phyloP scores from a whole-genome alignment of 768 basidiomycete species.

The Rhodotorula paludigena region DNA sequence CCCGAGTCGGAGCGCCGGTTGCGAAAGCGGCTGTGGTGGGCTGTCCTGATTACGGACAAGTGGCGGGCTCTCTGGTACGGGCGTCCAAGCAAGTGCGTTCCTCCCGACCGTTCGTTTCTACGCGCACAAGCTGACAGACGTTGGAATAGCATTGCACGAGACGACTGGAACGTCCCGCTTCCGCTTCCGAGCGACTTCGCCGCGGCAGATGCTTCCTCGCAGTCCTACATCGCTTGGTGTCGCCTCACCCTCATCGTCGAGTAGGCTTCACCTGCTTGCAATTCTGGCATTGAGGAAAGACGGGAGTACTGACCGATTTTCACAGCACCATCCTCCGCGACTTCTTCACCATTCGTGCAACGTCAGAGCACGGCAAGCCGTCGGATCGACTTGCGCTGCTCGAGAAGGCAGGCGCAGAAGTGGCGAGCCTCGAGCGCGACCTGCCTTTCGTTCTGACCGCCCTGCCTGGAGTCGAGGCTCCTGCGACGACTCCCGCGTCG shows the following conservation, averaged over 20 bases:
- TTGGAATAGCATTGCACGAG: not conserved
- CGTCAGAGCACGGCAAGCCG: not conserved
- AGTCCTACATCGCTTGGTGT: slow-evolving; percentile 28
- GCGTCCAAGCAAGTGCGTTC: slow-evolving; percentile 1
- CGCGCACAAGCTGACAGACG: not conserved
- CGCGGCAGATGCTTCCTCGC: not conserved
- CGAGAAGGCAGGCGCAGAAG: not conserved
- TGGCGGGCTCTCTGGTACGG: slow-evolving; percentile 6
- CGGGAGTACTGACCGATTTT: too few species aligned
- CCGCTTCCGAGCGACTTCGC: not conserved
- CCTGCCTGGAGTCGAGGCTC: not conserved
- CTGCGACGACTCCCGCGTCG: rapidly evolving
- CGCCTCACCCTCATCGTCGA: slow-evolving; percentile 30
- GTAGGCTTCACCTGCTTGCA: too few species aligned
- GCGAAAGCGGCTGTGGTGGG: slow-evolving; percentile 35
- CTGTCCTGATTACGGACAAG: slow-evolving; percentile 27
- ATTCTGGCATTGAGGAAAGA: too few species aligned
- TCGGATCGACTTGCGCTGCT: not conserved
- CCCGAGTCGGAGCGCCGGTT: slow-evolving; percentile 18
- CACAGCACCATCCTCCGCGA: not conserved
- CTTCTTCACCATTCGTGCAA: slow-evolving; percentile 7
- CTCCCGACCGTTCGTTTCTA: not conserved
- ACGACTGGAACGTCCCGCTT: slow-evolving; percentile 16
- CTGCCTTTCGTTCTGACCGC: not conserved
- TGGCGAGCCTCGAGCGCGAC: not conserved